Evolutionary conservation across 805 yeast species (phyloP).

Genomic region (Ogataea parapolymorpha): DNA sequence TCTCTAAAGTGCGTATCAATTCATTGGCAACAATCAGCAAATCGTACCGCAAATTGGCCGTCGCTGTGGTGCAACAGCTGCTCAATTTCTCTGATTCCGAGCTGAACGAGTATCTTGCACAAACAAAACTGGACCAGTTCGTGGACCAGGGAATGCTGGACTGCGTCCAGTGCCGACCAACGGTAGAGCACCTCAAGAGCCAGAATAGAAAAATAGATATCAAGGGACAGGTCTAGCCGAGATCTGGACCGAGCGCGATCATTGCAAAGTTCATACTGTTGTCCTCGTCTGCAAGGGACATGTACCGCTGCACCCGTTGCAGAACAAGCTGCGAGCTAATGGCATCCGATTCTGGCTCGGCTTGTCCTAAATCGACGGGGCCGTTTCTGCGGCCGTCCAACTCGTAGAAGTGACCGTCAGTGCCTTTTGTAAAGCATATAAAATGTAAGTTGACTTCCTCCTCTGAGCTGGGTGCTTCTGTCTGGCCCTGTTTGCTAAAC

Average conservation of each 20-base stretch:
- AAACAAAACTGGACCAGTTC: slow-evolving; percentile 36
- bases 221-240: slow-evolving; percentile 76
- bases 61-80: slow-evolving; percentile 17
- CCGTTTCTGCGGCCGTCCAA: slow-evolving; percentile 86
- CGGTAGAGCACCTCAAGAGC: slow-evolving; percentile 24
- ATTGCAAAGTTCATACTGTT: slow-evolving; percentile 67
- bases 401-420: slow-evolving; percentile 64
- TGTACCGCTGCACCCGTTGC: slow-evolving; percentile 61
- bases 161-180: slow-evolving; percentile 22
- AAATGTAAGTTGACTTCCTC: slow-evolving; percentile 67
- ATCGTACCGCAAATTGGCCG: slow-evolving; percentile 49
- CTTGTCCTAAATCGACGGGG: slow-evolving; percentile 58
- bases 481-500: slow-evolving; percentile 55
- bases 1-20: slow-evolving; percentile 54
- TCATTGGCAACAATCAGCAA: slow-evolving; percentile 54
- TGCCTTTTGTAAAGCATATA: slow-evolving; percentile 60
- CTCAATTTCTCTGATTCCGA: slow-evolving; percentile 34
- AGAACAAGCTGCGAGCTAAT: slow-evolving; percentile 49
- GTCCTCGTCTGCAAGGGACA: slow-evolving; percentile 56
- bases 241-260: slow-evolving; percentile 67
- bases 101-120: slow-evolving; percentile 41
- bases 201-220: slow-evolving; percentile 68
- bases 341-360: slow-evolving; percentile 41
- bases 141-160: slow-evolving; percentile 26
- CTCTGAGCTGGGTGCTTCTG: slow-evolving; percentile 61